phyloP scores from a whole-genome alignment of 2,329 filamentous ascomycete species.

The Nigrospora osmanthi region DNA sequence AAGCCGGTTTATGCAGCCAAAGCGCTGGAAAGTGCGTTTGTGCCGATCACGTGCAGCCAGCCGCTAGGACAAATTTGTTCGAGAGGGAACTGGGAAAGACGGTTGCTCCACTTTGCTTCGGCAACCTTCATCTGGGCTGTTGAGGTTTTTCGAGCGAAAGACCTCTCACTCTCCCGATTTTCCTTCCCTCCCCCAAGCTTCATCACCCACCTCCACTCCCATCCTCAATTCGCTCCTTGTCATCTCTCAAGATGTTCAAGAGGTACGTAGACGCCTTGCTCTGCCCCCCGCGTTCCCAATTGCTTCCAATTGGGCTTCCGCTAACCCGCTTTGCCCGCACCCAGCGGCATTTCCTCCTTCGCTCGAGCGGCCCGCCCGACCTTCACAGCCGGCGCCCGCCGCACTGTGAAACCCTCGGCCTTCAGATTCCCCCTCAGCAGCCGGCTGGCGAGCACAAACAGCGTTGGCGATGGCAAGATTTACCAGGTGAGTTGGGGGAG shows the following conservation, averaged over 20 bases:
- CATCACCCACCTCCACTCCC: slow-evolving; percentile 45
- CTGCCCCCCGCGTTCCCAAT: slow-evolving; percentile 28
- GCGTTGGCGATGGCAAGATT: slow-evolving; percentile 58
- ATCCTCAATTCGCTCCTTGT: slow-evolving; percentile 54
- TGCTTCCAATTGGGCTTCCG: slow-evolving; percentile 44
- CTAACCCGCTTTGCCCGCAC: slow-evolving; percentile 20
- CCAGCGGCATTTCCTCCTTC: slow-evolving; percentile 60
- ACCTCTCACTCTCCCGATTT: slow-evolving; percentile 9
- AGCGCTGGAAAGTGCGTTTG: neutral
- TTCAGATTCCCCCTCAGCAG: slow-evolving; percentile 47
- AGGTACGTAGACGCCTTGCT: slow-evolving; percentile 49
- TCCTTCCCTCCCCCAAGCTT: slow-evolving; percentile 20
- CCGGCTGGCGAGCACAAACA: slow-evolving; percentile 51
- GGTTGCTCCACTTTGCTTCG: slow-evolving; percentile 1
- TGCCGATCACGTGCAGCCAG: slow-evolving; percentile 1
- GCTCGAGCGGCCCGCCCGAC: slow-evolving; percentile 55
- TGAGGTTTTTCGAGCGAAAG: slow-evolving; percentile 7
- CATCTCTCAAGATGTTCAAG: slow-evolving; percentile 76
- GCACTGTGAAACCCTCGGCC: slow-evolving; percentile 48
- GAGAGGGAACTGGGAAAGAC: neutral
- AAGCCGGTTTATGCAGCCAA: neutral
- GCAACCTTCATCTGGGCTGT: slow-evolving; percentile 4
- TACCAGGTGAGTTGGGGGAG: slow-evolving; percentile 47
- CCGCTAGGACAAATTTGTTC: neutral
- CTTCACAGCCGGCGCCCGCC: slow-evolving; percentile 49